Base-by-base conservation (phyloP, 1,139 yeast species). In the Yamadazyma oceani region DNA sequence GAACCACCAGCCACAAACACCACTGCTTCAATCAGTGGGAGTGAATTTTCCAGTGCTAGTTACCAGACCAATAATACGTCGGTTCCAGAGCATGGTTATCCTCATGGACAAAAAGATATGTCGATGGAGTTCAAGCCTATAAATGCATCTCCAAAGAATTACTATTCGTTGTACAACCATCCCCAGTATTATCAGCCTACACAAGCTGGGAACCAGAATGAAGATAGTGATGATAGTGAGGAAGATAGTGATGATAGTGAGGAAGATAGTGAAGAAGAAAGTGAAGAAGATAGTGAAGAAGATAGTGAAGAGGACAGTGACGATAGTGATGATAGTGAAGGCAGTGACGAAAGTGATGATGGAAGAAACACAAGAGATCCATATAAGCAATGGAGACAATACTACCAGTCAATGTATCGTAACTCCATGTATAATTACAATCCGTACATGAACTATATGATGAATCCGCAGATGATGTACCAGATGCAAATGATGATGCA, bases 1-100 rank as follows among this genome's bases (percentile, higher is more conserved):
- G 28, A 26, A 21, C 22, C 33, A 15, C 11, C n/a, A 28, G n/a
- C 16, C 29, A 8, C 29, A 5, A 26, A 27, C 21, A 24, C 42
- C 15, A 37, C 39, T 25, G 37, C 38, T 5, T 47, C 67, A n/a
- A 45, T 53, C 22, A 53, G 53, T 34, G 66, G 61, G 7, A 58
- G 64, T 43, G 70, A 64, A 22, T 60, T 64, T 34, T 64, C 59
- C 62, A 47, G 59, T 23, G 50, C 58, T 16, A 60, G 58, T 17
- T 64, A 69, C 19, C 62, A 58, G 24, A 62, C 70, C 5, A 64
- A 66, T 27, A 52, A 57, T 38, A 62, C 71, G 4, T 63, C 68
- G 16, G 44, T 52, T 25, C 67, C 61, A 16, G 52, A 42, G 13
- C 35, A 37, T 9, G 34, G 30, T 3, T 14, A 10, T 13, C 28